Base-by-base conservation (phyloP, 2,329 filamentous ascomycete genomes). In the Cylindrodendrum hubeiense region DNA sequence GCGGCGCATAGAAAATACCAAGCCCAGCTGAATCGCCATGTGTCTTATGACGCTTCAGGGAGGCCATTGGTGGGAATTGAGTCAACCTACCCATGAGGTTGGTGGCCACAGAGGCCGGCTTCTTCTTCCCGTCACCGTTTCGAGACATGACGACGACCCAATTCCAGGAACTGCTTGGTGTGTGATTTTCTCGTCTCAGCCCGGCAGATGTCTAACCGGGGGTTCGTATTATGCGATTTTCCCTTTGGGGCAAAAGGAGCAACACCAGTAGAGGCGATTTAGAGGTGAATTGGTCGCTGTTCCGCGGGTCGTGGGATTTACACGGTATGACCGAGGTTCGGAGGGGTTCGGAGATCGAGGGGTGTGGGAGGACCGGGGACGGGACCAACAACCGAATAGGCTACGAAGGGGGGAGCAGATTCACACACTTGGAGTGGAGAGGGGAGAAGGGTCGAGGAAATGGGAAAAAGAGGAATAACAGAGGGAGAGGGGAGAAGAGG, bases 81-180 rank as follows among this genome's bases (percentile, higher is more conserved):
- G 47, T 56, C 49, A 60, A 76, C 87, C 75, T 86, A 96, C 94
- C 94, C 76, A 98, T 95, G 75, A 98, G 83, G 81, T 98, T 98
- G 51, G 93, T 95, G 47, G 95, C 95, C 68, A 90, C 93, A 60
- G 94, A 94, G 65, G 95, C 89, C 74, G 93, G 92, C 84, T 91
- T 89, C 84, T 92, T 95, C 83, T 85, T 79, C 62, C 72, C 76
- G 58, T 76, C 75, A 51, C 60, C 71, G 59, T 73, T 74, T 63
- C 70, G 72, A 71, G 80, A 72, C 80, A 82, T 82, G 67, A 66
- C 70, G 66, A 67, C 53, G 39, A 65, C 43, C 26, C 33, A 22
- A 51, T 62, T 33, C n/a, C 49, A 13, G 26, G 10, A 19, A 21
- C n/a, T 33, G n/a, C 21, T 21, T 47, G 24, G 8, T 33, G 8